Conservation (phyloP, 1,139 yeast genomes). For the Meyerozyma smithsonii region DNA sequence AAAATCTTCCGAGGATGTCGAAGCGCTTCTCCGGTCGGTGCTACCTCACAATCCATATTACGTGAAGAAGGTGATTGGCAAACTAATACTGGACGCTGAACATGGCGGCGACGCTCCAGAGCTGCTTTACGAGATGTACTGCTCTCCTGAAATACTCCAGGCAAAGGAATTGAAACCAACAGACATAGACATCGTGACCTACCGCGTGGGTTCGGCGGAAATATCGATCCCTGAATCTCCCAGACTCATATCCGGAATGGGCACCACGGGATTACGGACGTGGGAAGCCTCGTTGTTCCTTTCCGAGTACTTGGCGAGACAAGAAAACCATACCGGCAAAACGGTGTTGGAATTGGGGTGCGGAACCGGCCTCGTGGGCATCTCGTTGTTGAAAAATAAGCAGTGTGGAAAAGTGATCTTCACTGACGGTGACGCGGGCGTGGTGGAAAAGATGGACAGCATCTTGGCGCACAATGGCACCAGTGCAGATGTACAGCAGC, state of each 20-base stretch:
- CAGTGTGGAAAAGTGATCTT: constrained; percentile 33
- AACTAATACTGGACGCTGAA: constrained; percentile 35
- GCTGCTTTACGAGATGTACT: constrained; percentile 47
- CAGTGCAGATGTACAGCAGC: constrained; percentile 20
- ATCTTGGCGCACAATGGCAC: constrained; percentile 46
- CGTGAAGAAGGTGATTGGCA: constrained; percentile 40
- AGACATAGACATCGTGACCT: constrained; percentile 44
- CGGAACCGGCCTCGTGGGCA: constrained; percentile 85
- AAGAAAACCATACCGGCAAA: constrained; percentile 12
- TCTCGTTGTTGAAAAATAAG: constrained; percentile 38
- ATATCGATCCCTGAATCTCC: constrained; percentile 59
- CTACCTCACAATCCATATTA: constrained; percentile 42
- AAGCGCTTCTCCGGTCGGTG: background rate
- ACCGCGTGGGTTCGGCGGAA: constrained; percentile 31
- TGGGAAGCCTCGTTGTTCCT: constrained; percentile 92
- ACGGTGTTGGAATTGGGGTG: constrained; percentile 72
- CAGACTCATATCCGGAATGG: constrained; percentile 59
- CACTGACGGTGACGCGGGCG: constrained; percentile 72
- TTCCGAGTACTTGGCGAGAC: constrained; percentile 38
- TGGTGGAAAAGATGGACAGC: constrained; percentile 48
- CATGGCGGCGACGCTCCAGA: constrained; percentile 32
- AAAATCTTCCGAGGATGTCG: background rate
- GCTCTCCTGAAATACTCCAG: constrained; percentile 32
- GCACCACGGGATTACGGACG: constrained; percentile 85
- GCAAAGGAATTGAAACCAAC: constrained; percentile 39